Conservation (phyloP, 257 asterid species). For the Solanum bukasovii region DNA sequence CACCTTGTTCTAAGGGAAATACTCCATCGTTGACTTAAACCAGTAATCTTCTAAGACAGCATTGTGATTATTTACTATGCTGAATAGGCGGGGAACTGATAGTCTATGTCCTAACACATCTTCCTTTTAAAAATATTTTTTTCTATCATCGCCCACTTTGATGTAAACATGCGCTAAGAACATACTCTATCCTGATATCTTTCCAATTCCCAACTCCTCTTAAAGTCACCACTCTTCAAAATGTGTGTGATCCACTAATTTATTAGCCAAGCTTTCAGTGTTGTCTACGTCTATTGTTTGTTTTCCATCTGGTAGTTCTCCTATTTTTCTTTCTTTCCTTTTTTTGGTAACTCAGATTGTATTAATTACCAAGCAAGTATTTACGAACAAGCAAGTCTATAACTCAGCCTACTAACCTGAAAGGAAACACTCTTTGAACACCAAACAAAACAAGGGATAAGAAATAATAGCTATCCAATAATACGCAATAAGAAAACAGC, state of each 20-base stretch:
- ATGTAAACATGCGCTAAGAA: background rate
- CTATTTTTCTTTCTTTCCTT: background rate
- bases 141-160: background rate
- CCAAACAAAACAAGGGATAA: background rate
- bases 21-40: background rate
- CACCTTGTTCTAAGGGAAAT: background rate
- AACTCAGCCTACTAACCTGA: background rate
- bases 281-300: background rate
- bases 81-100: background rate
- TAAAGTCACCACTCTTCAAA: background rate
- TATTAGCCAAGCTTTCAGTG: background rate
- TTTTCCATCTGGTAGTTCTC: background rate
- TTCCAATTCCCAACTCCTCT: background rate
- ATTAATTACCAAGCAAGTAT: background rate
- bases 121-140: background rate
- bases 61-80: background rate
- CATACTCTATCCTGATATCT: background rate
- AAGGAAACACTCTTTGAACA: background rate
- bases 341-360: background rate
- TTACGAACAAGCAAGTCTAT: background rate
- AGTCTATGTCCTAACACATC: background rate
- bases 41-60: background rate
- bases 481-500: background rate
- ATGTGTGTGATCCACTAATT: background rate
- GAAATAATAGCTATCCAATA: background rate